Evolutionary conservation across 2,329 filamentous ascomycete genomes (phyloP), one percentile per base, ranked within the genome.

Genomic region (Fusarium sterilihyphosum): DNA sequence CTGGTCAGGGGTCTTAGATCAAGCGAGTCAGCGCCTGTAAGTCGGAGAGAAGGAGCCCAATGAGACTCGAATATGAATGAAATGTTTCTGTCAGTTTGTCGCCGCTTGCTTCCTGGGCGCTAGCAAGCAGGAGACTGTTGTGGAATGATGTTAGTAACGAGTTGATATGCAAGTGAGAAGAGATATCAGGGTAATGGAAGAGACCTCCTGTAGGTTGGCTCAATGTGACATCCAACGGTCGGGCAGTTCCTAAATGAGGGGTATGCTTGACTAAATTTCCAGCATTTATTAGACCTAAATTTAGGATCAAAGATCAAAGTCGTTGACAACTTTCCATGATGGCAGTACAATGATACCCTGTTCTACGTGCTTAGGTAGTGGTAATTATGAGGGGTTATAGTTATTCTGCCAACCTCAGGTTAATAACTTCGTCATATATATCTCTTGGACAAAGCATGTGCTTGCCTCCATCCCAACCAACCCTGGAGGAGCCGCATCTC

Each of bases 11-110:
- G 43, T 54, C 60, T 60, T 56, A 66, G 53, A 66, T 63, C 70
- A 72, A 76, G 69, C 78, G 79, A 81, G 79, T 81, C 79, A 79
- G 80, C 79, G 78, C 64, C 76, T 74, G 73, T 76, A 75, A 76
- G 70, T 78, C 62, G 54, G 65, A 61, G 60, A 59, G 63, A 52
- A 62, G 62, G 59, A 69, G 38, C 63, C 72, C 73, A 73, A 69
- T 74, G 58, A 61, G 41, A 74, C 63, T 38, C 40, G 61, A 72
- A 57, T 31, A 62, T 65, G 54, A 41, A 33, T 46, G 47, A 60
- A 41, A 44, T 43, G 24, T 47, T 40, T 68, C 40, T 62, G 58
- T 61, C 65, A 63, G 47, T 56, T 52, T 52, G 59, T 70, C 41
- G 64, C 53, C 50, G 46, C 49, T 47, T 75, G 40, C 50, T 73